Evolutionary conservation across 2,329 filamentous ascomycete genomes (phyloP), one percentile per base, ranked within the genome.

Genomic region (Neodidymelliopsis sp.): DNA sequence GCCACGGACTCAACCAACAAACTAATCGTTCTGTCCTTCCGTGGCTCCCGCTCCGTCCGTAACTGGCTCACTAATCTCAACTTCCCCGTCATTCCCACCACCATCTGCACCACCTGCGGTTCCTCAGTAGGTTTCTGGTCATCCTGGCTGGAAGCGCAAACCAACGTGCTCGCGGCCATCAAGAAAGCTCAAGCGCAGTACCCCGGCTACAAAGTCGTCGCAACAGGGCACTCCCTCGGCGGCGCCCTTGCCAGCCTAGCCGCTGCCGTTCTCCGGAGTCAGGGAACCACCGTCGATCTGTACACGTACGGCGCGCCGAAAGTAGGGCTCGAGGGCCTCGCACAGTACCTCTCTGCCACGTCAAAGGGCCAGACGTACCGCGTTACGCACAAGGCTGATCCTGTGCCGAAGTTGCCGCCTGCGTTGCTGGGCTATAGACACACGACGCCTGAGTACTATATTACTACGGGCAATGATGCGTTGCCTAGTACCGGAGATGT

Each of bases 221-320:
- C 80, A n/a, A 84, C 85, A 0, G 88, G 87, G 25, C 87, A 90
- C 75, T 87, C 84, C 8, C 81, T 90, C 4, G 87, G 87, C 36
- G 87, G 77, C 19, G 85, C 85, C 6, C 75, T 90, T 2, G 84
- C 81, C 28, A 83, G 81, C 6, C 67, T 90, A 4, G 86, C 78
- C 0, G 82, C 79, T 0, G 82, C 79, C 0, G 77, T 82, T 57
- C 72, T 88, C 15, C 80, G 85, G 35, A 67, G 68, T 5, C 62
- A 66, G 8, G 83, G 80, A 30, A 71, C 73, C 49, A 56, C 71
- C 2, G 69, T 77, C 39, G 84, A 86, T 58, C 61, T 89, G 31
- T 88, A 85, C 77, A 86, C 82, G 1, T 90, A 81, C 72, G 87
- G 87, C 53, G 78, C 82, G 13, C 87, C 87, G 2, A 85, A 86